Conservation (phyloP, 2,329 filamentous ascomycete genomes). For the Fusarium dlaminii region DNA sequence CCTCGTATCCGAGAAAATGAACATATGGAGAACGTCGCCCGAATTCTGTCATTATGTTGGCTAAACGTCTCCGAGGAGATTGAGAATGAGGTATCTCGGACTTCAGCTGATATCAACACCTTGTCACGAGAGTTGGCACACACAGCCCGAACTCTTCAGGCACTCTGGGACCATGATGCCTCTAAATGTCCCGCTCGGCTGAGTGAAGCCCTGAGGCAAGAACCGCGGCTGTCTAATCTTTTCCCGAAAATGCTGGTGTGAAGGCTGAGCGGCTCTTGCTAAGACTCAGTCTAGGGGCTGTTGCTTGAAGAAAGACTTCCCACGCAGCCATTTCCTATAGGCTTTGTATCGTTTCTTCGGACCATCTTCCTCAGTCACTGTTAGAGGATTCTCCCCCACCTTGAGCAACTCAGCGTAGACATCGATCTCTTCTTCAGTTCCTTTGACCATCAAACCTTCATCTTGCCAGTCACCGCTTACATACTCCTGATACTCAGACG, state of each 20-base stretch:
- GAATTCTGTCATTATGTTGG: constrained; percentile 71
- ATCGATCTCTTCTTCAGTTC: constrained; percentile 54
- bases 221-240: constrained; percentile 45
- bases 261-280: not conserved
- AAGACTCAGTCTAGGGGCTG: constrained; percentile 66
- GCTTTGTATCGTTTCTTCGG: constrained; percentile 96
- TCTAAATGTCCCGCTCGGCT: constrained; percentile 20
- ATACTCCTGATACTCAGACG: constrained; percentile 81
- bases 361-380: constrained; percentile 86
- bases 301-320: constrained; percentile 97
- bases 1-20: constrained; percentile 65
- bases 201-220: constrained; percentile 33
- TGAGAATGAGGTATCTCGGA: constrained; percentile 27
- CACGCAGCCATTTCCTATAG: constrained; percentile 92
- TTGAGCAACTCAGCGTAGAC: constrained; percentile 82
- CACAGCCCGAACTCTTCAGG: constrained; percentile 34
- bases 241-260: constrained; percentile 20
- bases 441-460: constrained; percentile 63
- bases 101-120: not conserved
- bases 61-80: constrained; percentile 61
- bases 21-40: constrained; percentile 72
- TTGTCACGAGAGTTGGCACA: constrained; percentile 28
- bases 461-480: constrained; percentile 74
- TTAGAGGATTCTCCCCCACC: constrained; percentile 83
- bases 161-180: constrained; percentile 35